Percentiles rank a stretch among this genome's conserved stretches.
Evolutionary conservation across 78 protist species (phyloP).

Genomic region (Dictyostelium purpureum): DNA sequence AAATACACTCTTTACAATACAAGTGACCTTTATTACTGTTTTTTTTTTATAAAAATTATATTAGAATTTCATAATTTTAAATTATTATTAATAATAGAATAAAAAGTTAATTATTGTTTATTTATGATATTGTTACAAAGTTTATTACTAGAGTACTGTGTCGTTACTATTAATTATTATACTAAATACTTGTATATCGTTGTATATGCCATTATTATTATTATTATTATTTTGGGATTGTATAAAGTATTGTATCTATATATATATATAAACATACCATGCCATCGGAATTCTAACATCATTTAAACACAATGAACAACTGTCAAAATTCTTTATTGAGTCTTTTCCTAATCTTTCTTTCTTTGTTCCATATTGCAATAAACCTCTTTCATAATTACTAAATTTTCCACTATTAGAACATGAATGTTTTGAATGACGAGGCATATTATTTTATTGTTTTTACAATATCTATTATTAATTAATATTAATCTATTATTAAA

Average conservation of each 20-base stretch:
- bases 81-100: too few relatives aligned
- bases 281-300: neutral
- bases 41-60: too few relatives aligned
- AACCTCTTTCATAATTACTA: conserved; percentile 34
- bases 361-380: conserved; percentile 31
- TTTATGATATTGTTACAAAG: too few relatives aligned
- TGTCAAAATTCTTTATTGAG: conserved; percentile 42
- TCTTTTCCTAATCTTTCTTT: conserved; percentile 51
- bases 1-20: conserved; percentile 61
- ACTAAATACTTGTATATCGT: too few relatives aligned
- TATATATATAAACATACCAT: too few relatives aligned
- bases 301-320: conserved; percentile 37
- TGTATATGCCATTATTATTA: too few relatives aligned
- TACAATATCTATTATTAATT: too few relatives aligned
- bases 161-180: too few relatives aligned
- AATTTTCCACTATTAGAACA: conserved; percentile 3
- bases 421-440: neutral
- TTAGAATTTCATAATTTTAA: too few relatives aligned
- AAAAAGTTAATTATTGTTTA: too few relatives aligned
- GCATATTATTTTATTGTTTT: neutral
- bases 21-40: conserved; percentile 34
- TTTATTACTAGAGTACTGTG: too few relatives aligned
- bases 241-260: neutral
- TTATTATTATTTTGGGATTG: neutral
- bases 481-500: too few relatives aligned